Percentiles rank a stretch among this genome's conserved stretches.
These are phyloP conservation scores for Grigorovia transvaalensis DNA, from an alignment of 805 yeast genomes.

Conservation along the genomic window DNA sequence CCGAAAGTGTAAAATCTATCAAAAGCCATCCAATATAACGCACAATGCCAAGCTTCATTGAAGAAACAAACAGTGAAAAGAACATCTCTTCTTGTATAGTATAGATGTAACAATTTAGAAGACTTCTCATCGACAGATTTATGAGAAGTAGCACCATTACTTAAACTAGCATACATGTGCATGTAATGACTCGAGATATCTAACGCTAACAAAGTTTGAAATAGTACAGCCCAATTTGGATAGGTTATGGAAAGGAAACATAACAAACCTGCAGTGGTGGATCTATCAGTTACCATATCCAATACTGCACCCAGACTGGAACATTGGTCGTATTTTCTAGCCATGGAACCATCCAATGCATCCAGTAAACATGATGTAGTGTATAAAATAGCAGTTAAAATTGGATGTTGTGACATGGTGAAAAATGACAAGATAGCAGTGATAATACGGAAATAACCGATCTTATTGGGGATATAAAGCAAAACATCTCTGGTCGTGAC, in stretches of 20 bases:
- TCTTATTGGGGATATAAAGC: constrained; percentile 79
- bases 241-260: constrained; percentile 75
- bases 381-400: constrained; percentile 64
- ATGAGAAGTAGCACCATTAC: constrained; percentile 71
- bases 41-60: constrained; percentile 88
- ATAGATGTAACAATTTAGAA: constrained; percentile 64
- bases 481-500: constrained; percentile 48
- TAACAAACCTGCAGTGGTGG: constrained; percentile 89
- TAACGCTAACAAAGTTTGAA: constrained; percentile 77
- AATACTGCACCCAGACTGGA: constrained; percentile 91
- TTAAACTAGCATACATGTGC: constrained; percentile 94
- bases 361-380: constrained; percentile 85
- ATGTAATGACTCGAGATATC: constrained; percentile 91
- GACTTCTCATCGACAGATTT: constrained; percentile 67
- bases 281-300: constrained; percentile 98
- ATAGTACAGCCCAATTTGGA: constrained; percentile 44
- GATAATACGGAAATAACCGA: constrained; percentile 78
- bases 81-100: constrained; percentile 77
- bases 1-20: constrained; percentile 40
- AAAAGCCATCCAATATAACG: constrained; percentile 70
- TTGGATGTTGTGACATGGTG: constrained; percentile 77
- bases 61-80: constrained; percentile 84
- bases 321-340: constrained; percentile 79
- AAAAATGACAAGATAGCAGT: constrained; percentile 73
- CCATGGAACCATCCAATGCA: constrained; percentile 95